Conservation (phyloP, 2,329 filamentous ascomycete genomes). For the Aspergillus quadrilineatus region DNA sequence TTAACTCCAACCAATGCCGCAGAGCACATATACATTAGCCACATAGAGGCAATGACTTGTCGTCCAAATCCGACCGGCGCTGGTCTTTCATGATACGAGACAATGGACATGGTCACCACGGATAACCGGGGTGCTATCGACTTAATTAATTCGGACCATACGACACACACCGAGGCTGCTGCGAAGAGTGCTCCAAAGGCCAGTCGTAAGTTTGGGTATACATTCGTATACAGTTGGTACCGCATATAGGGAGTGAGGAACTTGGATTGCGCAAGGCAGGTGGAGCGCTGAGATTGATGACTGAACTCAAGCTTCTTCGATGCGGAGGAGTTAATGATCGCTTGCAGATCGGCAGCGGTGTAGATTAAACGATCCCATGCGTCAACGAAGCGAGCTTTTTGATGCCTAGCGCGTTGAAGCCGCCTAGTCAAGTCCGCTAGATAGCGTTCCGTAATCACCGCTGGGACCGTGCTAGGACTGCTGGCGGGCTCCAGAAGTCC, state of each 20-base stretch:
- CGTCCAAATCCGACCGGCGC: slow-evolving; percentile 81
- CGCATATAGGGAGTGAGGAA: slow-evolving; percentile 78
- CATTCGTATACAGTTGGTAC: slow-evolving; percentile 71
- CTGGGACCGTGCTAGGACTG: slow-evolving; percentile 56
- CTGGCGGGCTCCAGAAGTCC: slow-evolving; percentile 36
- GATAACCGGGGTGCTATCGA: slow-evolving; percentile 75
- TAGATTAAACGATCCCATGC: slow-evolving; percentile 82
- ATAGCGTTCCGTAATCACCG: slow-evolving; percentile 89
- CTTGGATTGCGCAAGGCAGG: slow-evolving; percentile 55
- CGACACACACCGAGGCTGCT: slow-evolving; percentile 74
- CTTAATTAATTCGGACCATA: slow-evolving; percentile 94
- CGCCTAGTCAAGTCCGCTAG: slow-evolving; percentile 84
- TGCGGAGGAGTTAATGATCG: slow-evolving; percentile 77
- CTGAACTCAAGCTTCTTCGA: slow-evolving; percentile 79
- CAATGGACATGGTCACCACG: slow-evolving; percentile 59
- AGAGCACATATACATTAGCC: slow-evolving; percentile 95
- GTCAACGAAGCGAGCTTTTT: slow-evolving; percentile 75
- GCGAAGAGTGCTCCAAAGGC: slow-evolving; percentile 66
- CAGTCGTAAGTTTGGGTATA: slow-evolving; percentile 68
- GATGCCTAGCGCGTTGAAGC: slow-evolving; percentile 77
- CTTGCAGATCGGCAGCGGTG: slow-evolving; percentile 71
- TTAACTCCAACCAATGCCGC: slow-evolving; percentile 84
- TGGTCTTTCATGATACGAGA: slow-evolving; percentile 68
- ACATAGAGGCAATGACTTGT: slow-evolving; percentile 77
- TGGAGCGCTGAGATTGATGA: slow-evolving; percentile 55